Conservation (phyloP, 2,329 filamentous ascomycete species). For the Aureobasidium sp. region DNA sequence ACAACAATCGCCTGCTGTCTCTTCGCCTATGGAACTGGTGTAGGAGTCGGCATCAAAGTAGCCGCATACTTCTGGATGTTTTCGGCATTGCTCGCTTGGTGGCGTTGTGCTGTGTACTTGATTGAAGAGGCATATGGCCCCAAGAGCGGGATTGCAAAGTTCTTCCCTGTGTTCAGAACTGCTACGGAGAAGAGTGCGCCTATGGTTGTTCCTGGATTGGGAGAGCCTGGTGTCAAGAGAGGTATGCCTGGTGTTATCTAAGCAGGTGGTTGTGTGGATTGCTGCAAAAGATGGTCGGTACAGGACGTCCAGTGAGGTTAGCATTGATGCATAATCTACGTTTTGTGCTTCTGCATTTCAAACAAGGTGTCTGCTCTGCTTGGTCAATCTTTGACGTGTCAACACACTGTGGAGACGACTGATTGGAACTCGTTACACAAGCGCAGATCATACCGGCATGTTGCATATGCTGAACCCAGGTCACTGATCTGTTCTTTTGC, state of each 20-base stretch:
- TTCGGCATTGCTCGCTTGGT: constrained; percentile 20
- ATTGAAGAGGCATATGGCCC: constrained; percentile 22
- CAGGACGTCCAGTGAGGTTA: too few relatives aligned
- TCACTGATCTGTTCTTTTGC: neutral
- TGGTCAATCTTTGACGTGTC: neutral
- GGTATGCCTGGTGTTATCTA: constrained; percentile 19
- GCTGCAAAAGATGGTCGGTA: neutral
- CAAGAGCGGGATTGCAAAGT: constrained; percentile 18
- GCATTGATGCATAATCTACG: neutral
- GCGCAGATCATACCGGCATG: neutral
- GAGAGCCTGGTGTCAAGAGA: constrained; percentile 23
- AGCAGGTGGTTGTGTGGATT: too few relatives aligned
- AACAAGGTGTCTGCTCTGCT: neutral
- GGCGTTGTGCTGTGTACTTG: constrained; percentile 22
- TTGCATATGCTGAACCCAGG: neutral
- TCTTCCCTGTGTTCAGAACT: constrained; percentile 21
- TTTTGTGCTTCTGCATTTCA: neutral
- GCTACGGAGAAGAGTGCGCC: constrained; percentile 19
- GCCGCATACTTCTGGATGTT: constrained; percentile 24
- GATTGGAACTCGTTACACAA: neutral
- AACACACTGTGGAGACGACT: neutral
- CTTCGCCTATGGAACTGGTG: constrained; percentile 19
- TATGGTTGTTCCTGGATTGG: constrained; percentile 20
- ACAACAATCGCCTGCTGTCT: constrained; percentile 21
- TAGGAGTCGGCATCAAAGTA: constrained; percentile 21